Percentiles rank a stretch among this genome's conserved stretches.
Evolutionary conservation across 441 rosid species (phyloP).

Genomic region (Kokia cookei): DNA sequence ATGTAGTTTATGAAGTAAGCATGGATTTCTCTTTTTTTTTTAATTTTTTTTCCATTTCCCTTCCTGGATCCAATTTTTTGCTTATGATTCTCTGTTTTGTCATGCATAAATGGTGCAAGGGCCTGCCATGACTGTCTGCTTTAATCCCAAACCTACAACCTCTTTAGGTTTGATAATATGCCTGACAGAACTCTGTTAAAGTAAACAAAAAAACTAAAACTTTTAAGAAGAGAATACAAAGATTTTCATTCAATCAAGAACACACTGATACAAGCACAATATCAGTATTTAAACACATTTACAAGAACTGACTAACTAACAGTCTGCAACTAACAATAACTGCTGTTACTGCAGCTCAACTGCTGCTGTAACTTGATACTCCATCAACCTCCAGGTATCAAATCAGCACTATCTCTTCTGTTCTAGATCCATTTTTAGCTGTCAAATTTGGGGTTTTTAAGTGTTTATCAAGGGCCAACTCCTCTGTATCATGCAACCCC

Average conservation of each 20-base stretch:
- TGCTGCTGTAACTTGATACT: no score
- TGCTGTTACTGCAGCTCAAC: no score
- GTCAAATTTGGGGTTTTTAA: constrained; percentile 3
- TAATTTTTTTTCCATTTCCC: background rate
- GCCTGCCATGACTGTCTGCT: background rate
- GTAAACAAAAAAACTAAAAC: no score
- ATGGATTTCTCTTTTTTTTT: background rate
- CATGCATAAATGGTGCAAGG: background rate
- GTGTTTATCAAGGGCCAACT: constrained; percentile 39
- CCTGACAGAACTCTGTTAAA: no score
- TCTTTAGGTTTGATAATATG: background rate
- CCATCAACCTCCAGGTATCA: background rate
- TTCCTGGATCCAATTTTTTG: background rate
- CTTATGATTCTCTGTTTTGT: background rate
- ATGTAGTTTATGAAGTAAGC: background rate
- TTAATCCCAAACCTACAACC: background rate
- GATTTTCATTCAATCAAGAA: no score
- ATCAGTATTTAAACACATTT: no score
- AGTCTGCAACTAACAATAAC: no score
- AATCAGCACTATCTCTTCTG: background rate
- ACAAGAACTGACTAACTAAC: no score
- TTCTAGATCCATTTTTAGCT: background rate
- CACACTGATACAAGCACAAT: no score
- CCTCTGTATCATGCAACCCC: constrained; percentile 38
- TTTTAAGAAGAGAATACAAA: no score